Conservation (phyloP, 73 alveolate genomes). For the Paramecium tetraurelia region DNA sequence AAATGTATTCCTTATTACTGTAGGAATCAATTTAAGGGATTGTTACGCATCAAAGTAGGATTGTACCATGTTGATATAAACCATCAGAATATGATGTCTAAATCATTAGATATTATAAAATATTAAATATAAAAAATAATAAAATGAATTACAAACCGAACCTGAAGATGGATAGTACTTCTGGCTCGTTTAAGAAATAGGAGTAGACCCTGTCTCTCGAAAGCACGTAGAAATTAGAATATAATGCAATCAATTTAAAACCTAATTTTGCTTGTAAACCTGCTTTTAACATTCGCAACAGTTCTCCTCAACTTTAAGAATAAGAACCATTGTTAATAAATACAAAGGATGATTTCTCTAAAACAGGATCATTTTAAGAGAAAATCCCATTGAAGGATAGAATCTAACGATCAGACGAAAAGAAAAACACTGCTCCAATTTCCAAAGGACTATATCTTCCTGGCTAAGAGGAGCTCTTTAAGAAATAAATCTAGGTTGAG, state of each 20-base stretch:
- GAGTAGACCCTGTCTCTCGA: not conserved
- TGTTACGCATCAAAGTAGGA: not conserved
- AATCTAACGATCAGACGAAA: conserved; percentile 46
- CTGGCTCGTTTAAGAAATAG: conserved; percentile 8
- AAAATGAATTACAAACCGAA: conserved; percentile 24
- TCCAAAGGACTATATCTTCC: not conserved
- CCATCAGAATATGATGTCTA: not conserved
- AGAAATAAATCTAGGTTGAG: conserved; percentile 9
- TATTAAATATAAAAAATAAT: not conserved
- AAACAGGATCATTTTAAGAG: conserved; percentile 23
- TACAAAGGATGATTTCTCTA: not conserved
- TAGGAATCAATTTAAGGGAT: not conserved
- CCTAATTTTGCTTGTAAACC: conserved; percentile 32
- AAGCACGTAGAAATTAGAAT: not conserved
- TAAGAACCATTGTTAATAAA: not conserved
- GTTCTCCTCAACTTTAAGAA: conserved; percentile 30
- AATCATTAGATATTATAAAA: not conserved
- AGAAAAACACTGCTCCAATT: conserved; percentile 25
- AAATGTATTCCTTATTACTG: not conserved
- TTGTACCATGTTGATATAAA: not conserved
- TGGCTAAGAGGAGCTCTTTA: not conserved
- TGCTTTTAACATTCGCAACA: not conserved
- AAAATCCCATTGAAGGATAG: conserved; percentile 30
- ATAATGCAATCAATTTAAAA: not conserved
- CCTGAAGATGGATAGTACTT: conserved; percentile 53